Conservation (phyloP, 129 eudicot genomes). For the Arctium minus region DNA sequence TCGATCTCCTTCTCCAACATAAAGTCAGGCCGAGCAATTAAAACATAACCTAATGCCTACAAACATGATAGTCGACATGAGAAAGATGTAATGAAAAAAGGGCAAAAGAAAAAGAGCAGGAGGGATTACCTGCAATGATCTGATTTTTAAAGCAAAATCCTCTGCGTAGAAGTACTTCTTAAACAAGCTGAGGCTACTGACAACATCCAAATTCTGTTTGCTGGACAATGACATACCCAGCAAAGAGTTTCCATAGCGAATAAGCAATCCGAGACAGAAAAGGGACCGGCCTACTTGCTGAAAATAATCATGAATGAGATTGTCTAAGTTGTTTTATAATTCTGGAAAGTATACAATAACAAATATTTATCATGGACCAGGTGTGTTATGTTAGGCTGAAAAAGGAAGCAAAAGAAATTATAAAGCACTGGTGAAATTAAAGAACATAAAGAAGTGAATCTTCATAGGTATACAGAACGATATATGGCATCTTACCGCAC, state of each 20-base stretch:
- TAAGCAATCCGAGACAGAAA: conserved; percentile 91
- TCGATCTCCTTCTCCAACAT: conserved; percentile 91
- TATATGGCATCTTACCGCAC: background rate
- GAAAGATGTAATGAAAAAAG: background rate
- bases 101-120: background rate
- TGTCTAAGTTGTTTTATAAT: background rate
- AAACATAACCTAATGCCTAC: conserved; percentile 90
- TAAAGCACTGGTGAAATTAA: background rate
- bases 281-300: conserved; percentile 98
- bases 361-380: background rate
- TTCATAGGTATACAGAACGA: background rate
- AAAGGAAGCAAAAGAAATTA: background rate
- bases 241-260: conserved; percentile 82
- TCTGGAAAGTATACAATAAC: background rate
- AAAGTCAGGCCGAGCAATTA: conserved; percentile 81
- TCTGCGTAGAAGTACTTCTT: conserved; percentile 85
- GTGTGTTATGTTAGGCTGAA: background rate
- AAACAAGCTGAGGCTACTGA: conserved; percentile 59
- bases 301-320: conserved; percentile 16
- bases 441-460: background rate
- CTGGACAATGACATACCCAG: conserved; percentile 43
- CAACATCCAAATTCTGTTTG: conserved; percentile 45
- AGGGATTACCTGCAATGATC: conserved; percentile 76
- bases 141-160: conserved; percentile 71
- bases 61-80: conserved; percentile 24